A percentile compares a stretch with the other conserved stretches of the same genome.
Evolutionary conservation across 2,329 filamentous ascomycete genomes (phyloP).

Genomic region (Neurospora sp.): DNA sequence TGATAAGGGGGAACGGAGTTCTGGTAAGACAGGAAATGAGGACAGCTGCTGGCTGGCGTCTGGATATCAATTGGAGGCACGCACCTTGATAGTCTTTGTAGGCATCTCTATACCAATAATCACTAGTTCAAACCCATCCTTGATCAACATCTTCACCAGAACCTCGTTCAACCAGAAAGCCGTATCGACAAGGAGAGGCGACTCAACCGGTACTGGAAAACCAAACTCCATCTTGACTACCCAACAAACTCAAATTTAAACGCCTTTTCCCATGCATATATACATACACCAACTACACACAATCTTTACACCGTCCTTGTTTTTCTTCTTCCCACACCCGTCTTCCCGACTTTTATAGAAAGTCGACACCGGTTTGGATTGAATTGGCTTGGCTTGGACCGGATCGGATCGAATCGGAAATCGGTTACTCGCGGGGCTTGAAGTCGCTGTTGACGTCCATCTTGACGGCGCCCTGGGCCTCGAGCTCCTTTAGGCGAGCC

Average conservation of each 20-base stretch:
- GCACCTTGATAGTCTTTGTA: background rate
- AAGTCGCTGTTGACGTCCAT: slow-evolving; percentile 32
- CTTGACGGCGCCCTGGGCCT: slow-evolving; percentile 60
- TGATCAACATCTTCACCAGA: background rate
- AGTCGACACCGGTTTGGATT: too few relatives aligned
- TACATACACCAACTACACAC: background rate
- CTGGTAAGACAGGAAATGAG: background rate
- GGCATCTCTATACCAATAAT: background rate
- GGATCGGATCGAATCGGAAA: too few relatives aligned
- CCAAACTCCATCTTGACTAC: background rate
- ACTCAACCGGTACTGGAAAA: background rate
- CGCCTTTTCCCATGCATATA: background rate
- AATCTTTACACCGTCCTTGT: background rate
- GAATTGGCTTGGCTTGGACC: too few relatives aligned
- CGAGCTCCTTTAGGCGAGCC: slow-evolving; percentile 64
- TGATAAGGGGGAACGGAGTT: background rate
- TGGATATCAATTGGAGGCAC: background rate
- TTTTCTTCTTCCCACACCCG: too few relatives aligned
- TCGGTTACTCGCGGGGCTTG: background rate
- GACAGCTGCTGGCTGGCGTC: background rate
- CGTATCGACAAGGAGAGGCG: background rate
- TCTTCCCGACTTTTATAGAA: too few relatives aligned
- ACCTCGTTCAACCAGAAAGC: background rate
- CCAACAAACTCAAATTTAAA: background rate
- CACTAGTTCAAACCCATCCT: background rate